These are phyloP conservation scores for Fusarium sublunatum DNA, from an alignment of 2,329 filamentous ascomycete genomes.

Conservation along the genomic window DNA sequence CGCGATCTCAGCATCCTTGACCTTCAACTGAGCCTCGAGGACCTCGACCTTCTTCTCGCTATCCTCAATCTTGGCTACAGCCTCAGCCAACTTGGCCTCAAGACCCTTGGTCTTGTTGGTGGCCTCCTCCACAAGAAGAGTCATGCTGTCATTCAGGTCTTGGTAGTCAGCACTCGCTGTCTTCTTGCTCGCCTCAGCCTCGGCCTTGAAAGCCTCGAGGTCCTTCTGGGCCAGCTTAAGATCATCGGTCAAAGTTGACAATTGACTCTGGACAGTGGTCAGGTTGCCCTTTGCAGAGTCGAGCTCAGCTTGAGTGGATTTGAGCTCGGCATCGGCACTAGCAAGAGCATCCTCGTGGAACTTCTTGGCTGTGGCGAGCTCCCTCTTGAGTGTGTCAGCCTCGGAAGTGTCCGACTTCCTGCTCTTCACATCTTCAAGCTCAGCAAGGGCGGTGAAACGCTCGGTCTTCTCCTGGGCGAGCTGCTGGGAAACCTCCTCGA, in stretches of 20 bases:
- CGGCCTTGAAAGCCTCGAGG: slow-evolving; percentile 63
- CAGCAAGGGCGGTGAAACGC: slow-evolving; percentile 68
- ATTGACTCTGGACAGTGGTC: slow-evolving; percentile 51
- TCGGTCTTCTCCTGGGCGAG: slow-evolving; percentile 70
- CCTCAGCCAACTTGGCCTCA: slow-evolving; percentile 61
- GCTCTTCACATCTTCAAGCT: slow-evolving; percentile 68
- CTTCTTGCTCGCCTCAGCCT: slow-evolving; percentile 64
- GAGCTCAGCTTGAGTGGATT: slow-evolving; percentile 53
- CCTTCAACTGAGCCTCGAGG: slow-evolving; percentile 66
- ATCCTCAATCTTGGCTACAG: slow-evolving; percentile 59
- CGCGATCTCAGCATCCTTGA: slow-evolving; percentile 72
- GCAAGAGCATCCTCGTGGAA: slow-evolving; percentile 59
- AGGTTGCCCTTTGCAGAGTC: slow-evolving; percentile 52
- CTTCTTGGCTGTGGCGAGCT: slow-evolving; percentile 62
- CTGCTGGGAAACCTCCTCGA: slow-evolving; percentile 62
- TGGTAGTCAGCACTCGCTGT: slow-evolving; percentile 69
- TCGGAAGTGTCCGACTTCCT: slow-evolving; percentile 67
- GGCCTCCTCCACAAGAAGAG: slow-evolving; percentile 68
- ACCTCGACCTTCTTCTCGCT: slow-evolving; percentile 61
- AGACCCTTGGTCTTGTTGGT: slow-evolving; percentile 64
- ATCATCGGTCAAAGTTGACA: slow-evolving; percentile 53
- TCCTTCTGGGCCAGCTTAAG: slow-evolving; percentile 63
- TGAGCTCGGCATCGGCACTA: slow-evolving; percentile 48
- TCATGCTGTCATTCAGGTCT: slow-evolving; percentile 72
- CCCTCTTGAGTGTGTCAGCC: slow-evolving; percentile 62